Evolutionary conservation across 2,329 filamentous ascomycete genomes (phyloP), one percentile per base, ranked within the genome.

Genomic region (Davidsoniella eucalypti): DNA sequence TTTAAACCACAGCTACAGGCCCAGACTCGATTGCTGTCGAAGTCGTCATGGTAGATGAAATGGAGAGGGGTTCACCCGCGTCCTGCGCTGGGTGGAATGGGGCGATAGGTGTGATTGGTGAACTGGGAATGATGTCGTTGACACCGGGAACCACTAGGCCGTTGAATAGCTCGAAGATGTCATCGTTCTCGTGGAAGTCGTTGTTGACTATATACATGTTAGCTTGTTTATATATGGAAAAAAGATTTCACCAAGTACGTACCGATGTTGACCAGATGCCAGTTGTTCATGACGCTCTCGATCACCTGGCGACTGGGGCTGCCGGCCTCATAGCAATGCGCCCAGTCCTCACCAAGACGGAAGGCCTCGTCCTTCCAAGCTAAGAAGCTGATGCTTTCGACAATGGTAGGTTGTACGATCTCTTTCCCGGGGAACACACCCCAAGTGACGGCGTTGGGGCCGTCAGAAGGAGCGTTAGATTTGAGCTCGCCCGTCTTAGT

Each of bases 391-490:
- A 98, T 82, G 16, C 86, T 93, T 68, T 98, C 92, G 48, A 98
- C 92, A 59, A 98, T 95, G n/a, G 92, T 98, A 12, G 92, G 92
- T 65, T 98, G 92, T n/a, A 98, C 88, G 61, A 98, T 95, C 66
- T 98, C 92, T 64, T 96, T 94, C 52, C 92, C 92, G 0, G 92
- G 90, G 69, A 96, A 98, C 33, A 98, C 93, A 65, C 92, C 92
- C 92, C 92, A 98, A 1, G 92, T 98, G 46, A 98, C 85, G n/a
- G 92, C 92, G 59, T 98, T 98, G 37, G 92, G 92, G 5, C 87
- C 85, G 57, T 93, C 87, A 18, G 79, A 77, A 7, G 81, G 80
- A 1, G 87, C 80, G 60, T 98, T 96, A 25, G 87, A 92, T 64
- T 80, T 80, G 51, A 96, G 72, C 52, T 82, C 77, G 25, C 90